Conservation (phyloP, 1,284 basidiomycete species). For the Nidula niveotomentosa region DNA sequence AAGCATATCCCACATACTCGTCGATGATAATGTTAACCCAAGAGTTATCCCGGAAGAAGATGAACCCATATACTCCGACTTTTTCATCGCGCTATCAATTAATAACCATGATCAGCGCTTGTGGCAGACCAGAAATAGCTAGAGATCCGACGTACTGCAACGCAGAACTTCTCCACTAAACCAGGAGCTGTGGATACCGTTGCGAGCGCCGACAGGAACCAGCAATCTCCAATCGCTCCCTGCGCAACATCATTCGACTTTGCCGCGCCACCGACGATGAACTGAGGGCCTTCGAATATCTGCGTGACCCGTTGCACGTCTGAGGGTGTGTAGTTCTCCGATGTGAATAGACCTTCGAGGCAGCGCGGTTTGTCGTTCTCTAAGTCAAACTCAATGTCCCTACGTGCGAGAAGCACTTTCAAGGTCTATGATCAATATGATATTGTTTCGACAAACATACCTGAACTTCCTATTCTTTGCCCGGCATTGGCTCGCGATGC, state of each 20-base stretch:
- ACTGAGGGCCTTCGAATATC: conserved; percentile 47
- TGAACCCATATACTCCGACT: conserved; percentile 58
- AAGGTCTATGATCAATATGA: not conserved
- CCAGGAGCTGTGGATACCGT: conserved; percentile 40
- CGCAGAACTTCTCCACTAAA: conserved; percentile 49
- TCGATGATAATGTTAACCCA: conserved; percentile 47
- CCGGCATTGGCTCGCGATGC: conserved; percentile 29
- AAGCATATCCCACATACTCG: conserved; percentile 33
- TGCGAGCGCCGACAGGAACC: conserved; percentile 49
- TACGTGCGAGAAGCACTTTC: conserved; percentile 10
- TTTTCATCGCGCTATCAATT: conserved; percentile 41
- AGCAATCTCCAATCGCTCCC: conserved; percentile 47
- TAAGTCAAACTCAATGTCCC: conserved; percentile 53
- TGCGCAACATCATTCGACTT: conserved; percentile 43
- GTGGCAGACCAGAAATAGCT: not conserved
- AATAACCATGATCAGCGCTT: no score
- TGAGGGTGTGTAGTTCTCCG: conserved; percentile 29
- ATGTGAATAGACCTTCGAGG: conserved; percentile 35
- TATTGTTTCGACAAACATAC: conserved; percentile 9
- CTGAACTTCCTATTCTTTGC: conserved; percentile 28
- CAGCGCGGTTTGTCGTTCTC: conserved; percentile 41
- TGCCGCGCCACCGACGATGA: conserved; percentile 40
- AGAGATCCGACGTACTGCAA: conserved; percentile 34
- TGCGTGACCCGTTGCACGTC: conserved; percentile 47
- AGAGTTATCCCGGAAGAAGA: conserved; percentile 45